Evolutionary conservation across 2,329 filamentous ascomycete genomes (phyloP).

Genomic region (Dendryphion nanum): DNA sequence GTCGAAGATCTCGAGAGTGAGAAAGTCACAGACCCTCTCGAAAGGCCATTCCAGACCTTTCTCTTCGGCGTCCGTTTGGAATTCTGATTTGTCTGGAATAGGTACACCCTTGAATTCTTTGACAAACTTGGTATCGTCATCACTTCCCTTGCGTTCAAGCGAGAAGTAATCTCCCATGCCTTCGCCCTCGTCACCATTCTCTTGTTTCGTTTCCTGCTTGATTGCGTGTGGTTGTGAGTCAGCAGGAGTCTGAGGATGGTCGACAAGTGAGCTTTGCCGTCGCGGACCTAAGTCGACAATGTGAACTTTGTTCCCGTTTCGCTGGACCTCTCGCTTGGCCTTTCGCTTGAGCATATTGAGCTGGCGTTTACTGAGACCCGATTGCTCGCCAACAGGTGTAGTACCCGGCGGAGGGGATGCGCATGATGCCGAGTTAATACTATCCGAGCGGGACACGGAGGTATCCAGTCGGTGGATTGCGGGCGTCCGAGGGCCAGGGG

Average conservation of each 20-base stretch:
- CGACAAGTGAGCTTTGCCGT: conserved; percentile 58
- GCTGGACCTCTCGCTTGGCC: conserved; percentile 83
- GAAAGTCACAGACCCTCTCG: conserved; percentile 87
- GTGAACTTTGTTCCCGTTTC: conserved; percentile 83
- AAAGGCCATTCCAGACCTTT: conserved; percentile 90
- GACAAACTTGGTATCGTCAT: conserved; percentile 89
- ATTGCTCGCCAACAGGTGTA: conserved; percentile 37
- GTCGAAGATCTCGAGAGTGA: conserved; percentile 92
- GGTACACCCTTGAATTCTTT: conserved; percentile 90
- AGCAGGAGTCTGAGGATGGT: conserved; percentile 56
- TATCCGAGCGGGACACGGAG: conserved; percentile 45
- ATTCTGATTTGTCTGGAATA: conserved; percentile 78
- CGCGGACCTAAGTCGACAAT: conserved; percentile 82
- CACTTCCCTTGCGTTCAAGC: conserved; percentile 73
- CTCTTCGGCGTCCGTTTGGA: conserved; percentile 74
- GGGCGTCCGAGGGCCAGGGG: conserved; percentile 36
- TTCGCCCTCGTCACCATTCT: conserved; percentile 59
- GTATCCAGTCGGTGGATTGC: conserved; percentile 52
- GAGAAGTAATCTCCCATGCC: conserved; percentile 76
- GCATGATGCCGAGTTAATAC: conserved; percentile 38
- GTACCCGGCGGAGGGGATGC: conserved; percentile 47
- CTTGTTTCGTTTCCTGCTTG: conserved; percentile 60
- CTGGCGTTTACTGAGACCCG: conserved; percentile 83
- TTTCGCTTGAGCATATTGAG: conserved; percentile 94
- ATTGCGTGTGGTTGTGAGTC: conserved; percentile 53